Conservation (phyloP, 306 rosid species). For the Mimosa bimucronata region DNA sequence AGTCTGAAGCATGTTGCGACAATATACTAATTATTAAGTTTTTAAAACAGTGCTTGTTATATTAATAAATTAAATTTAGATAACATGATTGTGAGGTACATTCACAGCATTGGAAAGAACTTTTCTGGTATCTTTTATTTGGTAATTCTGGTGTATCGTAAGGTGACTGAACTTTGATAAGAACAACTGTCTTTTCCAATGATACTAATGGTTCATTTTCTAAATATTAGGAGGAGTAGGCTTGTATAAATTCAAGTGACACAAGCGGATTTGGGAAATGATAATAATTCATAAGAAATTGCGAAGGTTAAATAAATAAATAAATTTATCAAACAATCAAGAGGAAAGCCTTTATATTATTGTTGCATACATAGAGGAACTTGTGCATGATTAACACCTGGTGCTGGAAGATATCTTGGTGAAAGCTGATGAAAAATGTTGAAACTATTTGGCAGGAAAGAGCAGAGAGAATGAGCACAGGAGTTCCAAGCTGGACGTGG, state of each 20-base stretch:
- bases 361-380: background rate
- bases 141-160: background rate
- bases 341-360: background rate
- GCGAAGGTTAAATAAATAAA: background rate
- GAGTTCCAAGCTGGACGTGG: slow-evolving; percentile 72
- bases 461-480: slow-evolving; percentile 59
- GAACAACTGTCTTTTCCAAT: background rate
- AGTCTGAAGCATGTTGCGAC: background rate
- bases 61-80: background rate
- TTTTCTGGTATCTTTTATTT: background rate
- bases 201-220: background rate
- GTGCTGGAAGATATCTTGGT: background rate
- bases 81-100: background rate
- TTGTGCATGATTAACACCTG: background rate
- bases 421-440: background rate
- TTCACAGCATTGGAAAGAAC: slow-evolving; percentile 12
- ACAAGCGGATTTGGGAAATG: background rate
- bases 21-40: background rate
- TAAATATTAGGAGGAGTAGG: background rate
- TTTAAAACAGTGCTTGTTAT: background rate
- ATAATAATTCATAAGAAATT: background rate
- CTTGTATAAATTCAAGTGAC: background rate
- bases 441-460: slow-evolving; percentile 64
- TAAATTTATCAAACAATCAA: too few relatives aligned
- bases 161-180: background rate